These are phyloP conservation scores for Leccinum broughii DNA, from an alignment of 768 basidiomycete species.

Conservation along the genomic window DNA sequence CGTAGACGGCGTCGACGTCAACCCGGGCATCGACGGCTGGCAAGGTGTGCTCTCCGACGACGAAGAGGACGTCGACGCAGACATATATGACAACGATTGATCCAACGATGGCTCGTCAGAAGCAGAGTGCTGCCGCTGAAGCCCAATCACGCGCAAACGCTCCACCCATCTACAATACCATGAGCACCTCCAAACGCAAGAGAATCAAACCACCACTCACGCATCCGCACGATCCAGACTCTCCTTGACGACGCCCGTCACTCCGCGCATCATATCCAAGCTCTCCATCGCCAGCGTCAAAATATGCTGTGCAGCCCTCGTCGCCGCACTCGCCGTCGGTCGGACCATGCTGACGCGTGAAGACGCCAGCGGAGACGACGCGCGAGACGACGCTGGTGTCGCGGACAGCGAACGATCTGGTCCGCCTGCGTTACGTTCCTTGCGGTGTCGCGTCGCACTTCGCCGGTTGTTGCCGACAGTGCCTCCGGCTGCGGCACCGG, in stretches of 20 bases:
- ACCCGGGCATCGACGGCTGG: constrained; percentile 27
- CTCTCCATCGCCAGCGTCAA: constrained; percentile 87
- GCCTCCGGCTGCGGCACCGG: constrained; percentile 31
- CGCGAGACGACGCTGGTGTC: constrained; percentile 37
- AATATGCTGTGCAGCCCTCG: constrained; percentile 76
- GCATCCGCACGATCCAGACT: constrained; percentile 85
- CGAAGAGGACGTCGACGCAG: not conserved
- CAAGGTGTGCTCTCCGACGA: constrained; percentile 2
- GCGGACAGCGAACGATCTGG: constrained; percentile 32
- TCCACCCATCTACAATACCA: constrained; percentile 69
- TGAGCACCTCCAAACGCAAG: constrained; percentile 4
- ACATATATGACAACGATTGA: not conserved
- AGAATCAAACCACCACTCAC: constrained; percentile 42
- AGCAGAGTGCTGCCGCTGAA: constrained; percentile 54
- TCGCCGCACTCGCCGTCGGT: constrained; percentile 54
- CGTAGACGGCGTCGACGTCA: constrained; percentile 33
- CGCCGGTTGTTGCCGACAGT: constrained; percentile 20
- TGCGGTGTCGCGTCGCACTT: constrained; percentile 25
- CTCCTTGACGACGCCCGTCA: constrained; percentile 86
- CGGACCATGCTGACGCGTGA: constrained; percentile 22
- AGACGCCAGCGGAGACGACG: constrained; percentile 34
- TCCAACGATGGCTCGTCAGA: constrained; percentile 17
- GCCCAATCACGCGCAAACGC: constrained; percentile 71
- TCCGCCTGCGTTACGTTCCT: constrained; percentile 41
- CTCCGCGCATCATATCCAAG: constrained; percentile 87